phyloP scores from a whole-genome alignment of 2,329 filamentous ascomycete genomes.

The Periconia sp. region DNA sequence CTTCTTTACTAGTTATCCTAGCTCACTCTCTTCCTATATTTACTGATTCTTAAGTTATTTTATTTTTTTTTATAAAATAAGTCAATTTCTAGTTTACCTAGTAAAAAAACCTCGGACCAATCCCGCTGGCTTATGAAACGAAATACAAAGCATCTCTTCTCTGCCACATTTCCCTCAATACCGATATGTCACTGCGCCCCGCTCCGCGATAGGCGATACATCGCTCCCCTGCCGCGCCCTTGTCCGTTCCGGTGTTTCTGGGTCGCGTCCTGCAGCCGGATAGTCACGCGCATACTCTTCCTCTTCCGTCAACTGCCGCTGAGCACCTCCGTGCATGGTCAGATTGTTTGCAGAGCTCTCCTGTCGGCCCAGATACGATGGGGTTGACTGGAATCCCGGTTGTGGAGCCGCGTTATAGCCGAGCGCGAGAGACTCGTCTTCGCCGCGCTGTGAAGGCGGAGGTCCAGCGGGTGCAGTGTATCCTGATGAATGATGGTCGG shows the following conservation, averaged over 20 bases:
- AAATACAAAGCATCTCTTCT: background rate
- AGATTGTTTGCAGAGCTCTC: slow-evolving; percentile 50
- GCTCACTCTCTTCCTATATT: too few species aligned
- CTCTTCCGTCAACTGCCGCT: slow-evolving; percentile 29
- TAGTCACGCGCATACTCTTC: slow-evolving; percentile 31
- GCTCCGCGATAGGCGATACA: slow-evolving; percentile 45
- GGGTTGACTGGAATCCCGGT: slow-evolving; percentile 46
- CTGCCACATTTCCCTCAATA: too few species aligned
- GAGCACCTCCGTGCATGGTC: slow-evolving; percentile 53
- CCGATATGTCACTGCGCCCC: slow-evolving; percentile 44
- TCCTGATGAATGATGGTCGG: slow-evolving; percentile 47
- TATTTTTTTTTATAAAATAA: too few species aligned
- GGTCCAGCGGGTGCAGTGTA: slow-evolving; percentile 32
- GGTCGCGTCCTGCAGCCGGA: slow-evolving; percentile 21
- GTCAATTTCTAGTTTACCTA: too few species aligned
- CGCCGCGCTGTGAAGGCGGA: slow-evolving; percentile 23
- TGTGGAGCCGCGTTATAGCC: slow-evolving; percentile 32
- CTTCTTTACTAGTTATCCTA: too few species aligned
- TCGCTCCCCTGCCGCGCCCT: slow-evolving; percentile 25
- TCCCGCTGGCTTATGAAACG: background rate
- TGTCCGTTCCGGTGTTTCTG: slow-evolving; percentile 30
- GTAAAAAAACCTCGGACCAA: too few species aligned
- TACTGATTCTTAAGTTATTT: too few species aligned
- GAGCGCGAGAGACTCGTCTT: slow-evolving; percentile 13
- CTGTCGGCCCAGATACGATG: slow-evolving; percentile 52